Evolutionary conservation across 257 asterid species (phyloP).

Genomic region (Solanum verrucosum): DNA sequence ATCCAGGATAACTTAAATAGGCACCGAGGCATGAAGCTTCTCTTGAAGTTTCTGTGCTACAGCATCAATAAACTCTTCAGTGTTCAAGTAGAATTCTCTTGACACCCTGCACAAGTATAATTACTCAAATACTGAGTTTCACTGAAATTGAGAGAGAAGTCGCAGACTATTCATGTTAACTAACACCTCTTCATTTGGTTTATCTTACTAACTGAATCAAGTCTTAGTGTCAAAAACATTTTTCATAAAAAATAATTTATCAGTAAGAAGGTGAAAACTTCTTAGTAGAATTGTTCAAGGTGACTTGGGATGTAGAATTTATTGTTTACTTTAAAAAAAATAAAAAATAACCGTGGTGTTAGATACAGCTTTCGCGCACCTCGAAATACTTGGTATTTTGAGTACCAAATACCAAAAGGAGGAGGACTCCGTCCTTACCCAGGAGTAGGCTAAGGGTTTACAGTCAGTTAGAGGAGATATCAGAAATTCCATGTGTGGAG

Average conservation of each 20-base stretch:
- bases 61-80: slow-evolving; percentile 71
- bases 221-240: neutral
- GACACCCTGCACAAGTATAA: slow-evolving; percentile 48
- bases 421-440: neutral
- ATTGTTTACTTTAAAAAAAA: neutral
- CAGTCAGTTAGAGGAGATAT: neutral
- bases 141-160: neutral
- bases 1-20: slow-evolving; percentile 10
- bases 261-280: neutral
- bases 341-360: neutral
- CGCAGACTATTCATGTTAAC: neutral
- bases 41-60: slow-evolving; percentile 56
- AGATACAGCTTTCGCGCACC: neutral
- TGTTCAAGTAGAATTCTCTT: slow-evolving; percentile 64
- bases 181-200: neutral
- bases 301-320: neutral
- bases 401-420: neutral
- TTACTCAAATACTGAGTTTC: slow-evolving; percentile 5
- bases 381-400: neutral
- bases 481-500: neutral
- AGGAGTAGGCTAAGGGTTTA: neutral
- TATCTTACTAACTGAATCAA: neutral
- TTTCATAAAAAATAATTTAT: neutral
- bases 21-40: slow-evolving; percentile 28
- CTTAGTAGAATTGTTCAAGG: neutral